Conservation (phyloP, 1,139 yeast species). For the Suhomyces bribrorum region DNA sequence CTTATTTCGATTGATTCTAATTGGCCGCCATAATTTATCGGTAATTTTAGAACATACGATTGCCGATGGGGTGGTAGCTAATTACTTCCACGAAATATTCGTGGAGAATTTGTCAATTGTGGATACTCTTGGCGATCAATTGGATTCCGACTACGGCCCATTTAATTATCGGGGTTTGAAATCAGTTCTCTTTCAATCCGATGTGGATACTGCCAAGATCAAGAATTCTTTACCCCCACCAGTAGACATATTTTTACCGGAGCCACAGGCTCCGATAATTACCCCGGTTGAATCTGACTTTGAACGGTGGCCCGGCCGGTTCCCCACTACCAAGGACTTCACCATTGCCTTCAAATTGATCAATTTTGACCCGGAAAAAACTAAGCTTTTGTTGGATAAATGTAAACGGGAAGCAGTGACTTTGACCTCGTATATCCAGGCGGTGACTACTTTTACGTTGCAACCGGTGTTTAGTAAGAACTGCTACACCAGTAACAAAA, state of each 20-base stretch:
- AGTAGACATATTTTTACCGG: conserved; percentile 29
- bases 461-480: conserved; percentile 30
- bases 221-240: conserved; percentile 38
- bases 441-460: conserved; percentile 29
- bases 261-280: conserved; percentile 1
- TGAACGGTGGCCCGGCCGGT: conserved; percentile 38
- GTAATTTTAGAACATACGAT: conserved; percentile 43
- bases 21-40: conserved; percentile 27
- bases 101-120: conserved; percentile 29
- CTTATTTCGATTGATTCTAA: conserved; percentile 31
- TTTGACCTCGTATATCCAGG: conserved; percentile 36
- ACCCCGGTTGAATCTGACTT: conserved; percentile 5
- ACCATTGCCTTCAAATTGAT: conserved; percentile 34
- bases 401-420: conserved; percentile 37
- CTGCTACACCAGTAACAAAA: conserved; percentile 26
- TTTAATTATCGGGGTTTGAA: conserved; percentile 12
- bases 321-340: conserved; percentile 21
- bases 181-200: conserved; percentile 24
- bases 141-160: conserved; percentile 17
- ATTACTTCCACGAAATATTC: conserved; percentile 39
- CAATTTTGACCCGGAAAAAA: conserved; percentile 29
- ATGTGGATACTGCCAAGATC: conserved; percentile 22
- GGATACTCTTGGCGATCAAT: conserved; percentile 15
- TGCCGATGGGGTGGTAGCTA: conserved; percentile 46
- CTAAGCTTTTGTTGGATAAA: conserved; percentile 24